Evolutionary conservation across 371 early-diverging fungal genomes (phyloP), one percentile per base, ranked within the genome.

Genomic region (Hamiltosporidium tvaerminnensis): DNA sequence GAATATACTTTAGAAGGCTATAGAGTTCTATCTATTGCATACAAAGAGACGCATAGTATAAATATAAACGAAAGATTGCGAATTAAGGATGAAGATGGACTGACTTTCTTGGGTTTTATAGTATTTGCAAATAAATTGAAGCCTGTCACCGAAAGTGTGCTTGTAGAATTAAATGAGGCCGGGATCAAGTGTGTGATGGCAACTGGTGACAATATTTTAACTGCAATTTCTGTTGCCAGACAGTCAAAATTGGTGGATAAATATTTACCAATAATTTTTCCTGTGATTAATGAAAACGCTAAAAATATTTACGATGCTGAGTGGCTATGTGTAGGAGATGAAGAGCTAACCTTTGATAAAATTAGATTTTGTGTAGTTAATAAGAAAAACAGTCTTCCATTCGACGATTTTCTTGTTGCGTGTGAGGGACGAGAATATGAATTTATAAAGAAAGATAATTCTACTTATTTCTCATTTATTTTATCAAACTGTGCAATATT

Each of bases 121-220:
- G 83, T 98, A 16, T 98, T 99, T 82, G 94, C 93, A 72, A 96
- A 99, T 81, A 91, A 90, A 78, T 80, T 95, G 23, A 96, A 99
- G 72, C 83, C 85, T 2, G 85, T 84, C 1, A 88, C 94, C 0
- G 77, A 81, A 9, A 75, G 82, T 0, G 88, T 89, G 0, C 83
- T 99, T n/a, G 73, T 81, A 33, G 85, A 84, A 32, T 82, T 98
- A 23, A 82, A 82, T 39, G 79, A 79, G 33, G 96, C 96, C 14
- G 82, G 82, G 30, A 88, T 96, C 59, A 82, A 89, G 37, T 86
- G 85, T 74, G 83, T 92, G 53, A 98, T 98, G 95, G 92, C 93
- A 73, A 98, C 99, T 0, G 96, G 92, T 50, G 99, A 98, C 76
- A 91, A 91, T 74, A 83, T 91, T 14, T 80, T 95, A 49, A 98